Base-by-base conservation (phyloP, 2,329 filamentous ascomycete genomes). In the Phialocephala sp. region DNA sequence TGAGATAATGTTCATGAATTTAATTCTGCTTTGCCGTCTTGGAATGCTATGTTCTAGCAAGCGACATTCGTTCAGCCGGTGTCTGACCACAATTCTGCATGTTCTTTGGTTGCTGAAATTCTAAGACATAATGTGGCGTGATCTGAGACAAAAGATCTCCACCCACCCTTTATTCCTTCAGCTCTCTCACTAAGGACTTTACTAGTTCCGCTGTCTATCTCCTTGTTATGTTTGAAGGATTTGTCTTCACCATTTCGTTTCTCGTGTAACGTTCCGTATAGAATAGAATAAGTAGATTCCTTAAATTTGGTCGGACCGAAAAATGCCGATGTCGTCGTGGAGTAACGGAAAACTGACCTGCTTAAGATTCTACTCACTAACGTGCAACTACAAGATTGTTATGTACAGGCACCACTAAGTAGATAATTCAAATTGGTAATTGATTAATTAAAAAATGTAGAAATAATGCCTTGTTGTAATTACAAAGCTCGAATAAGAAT, bases 1-100 rank as follows among this genome's bases (percentile, higher is more conserved):
- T 22, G 60, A 39, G 45, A 58, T 41, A 6, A 56, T 36, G 52
- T 37, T 56, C 52, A 50, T 50, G n/a, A 24, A 6, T 50, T 50
- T 24, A 22, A 24, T 41, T 41, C 9, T 20, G 41, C 12, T 43
- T 43, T 43, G 41, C 15, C 41, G 18, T 15, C 41, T 43, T 43
- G 41, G 15, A 43, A 18, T 15, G 41, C 41, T 18, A 18, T 43
- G 41, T 6, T 43, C 15, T 18, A 43, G 41, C 41, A n/a, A 43
- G 27, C 27, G 27, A 32, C 27, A 15, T 43, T 43, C 11, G 15
- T 18, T 14, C 37, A 41, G 9, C 3, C 37, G 15, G 15, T 41
- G 12, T 12, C 37, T 18, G 15, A 41, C 37, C 15, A 41, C 9
- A 41, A 41, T 8, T 41, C 37, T 41, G 27, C 27, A 32, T 32